Percentiles rank a stretch among this genome's conserved stretches.
Evolutionary conservation across 2,329 filamentous ascomycete species (phyloP).

Genomic region (Penicillium italicum): DNA sequence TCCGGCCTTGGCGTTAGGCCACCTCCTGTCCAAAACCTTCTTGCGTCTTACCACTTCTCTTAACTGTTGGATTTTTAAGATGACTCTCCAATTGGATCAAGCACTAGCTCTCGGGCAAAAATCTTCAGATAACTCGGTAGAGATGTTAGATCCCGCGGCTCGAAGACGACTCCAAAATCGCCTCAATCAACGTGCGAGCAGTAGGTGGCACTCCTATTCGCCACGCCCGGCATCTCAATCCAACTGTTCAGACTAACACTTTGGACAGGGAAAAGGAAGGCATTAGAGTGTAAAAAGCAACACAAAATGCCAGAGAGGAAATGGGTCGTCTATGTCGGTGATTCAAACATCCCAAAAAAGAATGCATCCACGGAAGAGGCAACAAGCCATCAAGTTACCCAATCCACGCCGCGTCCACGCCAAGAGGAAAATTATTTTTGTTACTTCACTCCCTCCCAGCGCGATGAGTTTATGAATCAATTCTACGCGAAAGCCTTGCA

Average conservation of each 20-base stretch:
- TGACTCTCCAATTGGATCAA: not conserved
- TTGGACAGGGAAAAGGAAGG: conserved; percentile 14
- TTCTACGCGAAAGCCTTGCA: not conserved
- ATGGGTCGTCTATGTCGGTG: conserved; percentile 19
- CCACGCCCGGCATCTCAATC: not conserved
- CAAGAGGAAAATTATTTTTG: no score
- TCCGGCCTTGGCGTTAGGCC: not conserved
- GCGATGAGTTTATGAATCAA: not conserved
- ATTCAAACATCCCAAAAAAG: not conserved
- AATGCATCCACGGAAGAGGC: not conserved
- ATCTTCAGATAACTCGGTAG: not conserved
- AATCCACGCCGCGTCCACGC: not conserved
- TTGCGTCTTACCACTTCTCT: not conserved
- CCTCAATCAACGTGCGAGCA: conserved; percentile 23
- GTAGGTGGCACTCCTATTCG: conserved; percentile 8
- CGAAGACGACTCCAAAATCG: conserved; percentile 21
- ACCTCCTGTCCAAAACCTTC: not conserved
- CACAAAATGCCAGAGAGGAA: not conserved
- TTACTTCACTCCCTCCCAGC: no score
- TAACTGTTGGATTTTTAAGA: not conserved
- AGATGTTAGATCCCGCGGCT: conserved; percentile 5
- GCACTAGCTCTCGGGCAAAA: not conserved
- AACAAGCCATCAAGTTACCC: not conserved
- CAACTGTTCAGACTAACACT: not conserved
- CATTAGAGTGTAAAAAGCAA: conserved; percentile 1